Evolutionary conservation across 768 basidiomycete genomes (phyloP).

Genomic region (Hemileccinum impolitum): DNA sequence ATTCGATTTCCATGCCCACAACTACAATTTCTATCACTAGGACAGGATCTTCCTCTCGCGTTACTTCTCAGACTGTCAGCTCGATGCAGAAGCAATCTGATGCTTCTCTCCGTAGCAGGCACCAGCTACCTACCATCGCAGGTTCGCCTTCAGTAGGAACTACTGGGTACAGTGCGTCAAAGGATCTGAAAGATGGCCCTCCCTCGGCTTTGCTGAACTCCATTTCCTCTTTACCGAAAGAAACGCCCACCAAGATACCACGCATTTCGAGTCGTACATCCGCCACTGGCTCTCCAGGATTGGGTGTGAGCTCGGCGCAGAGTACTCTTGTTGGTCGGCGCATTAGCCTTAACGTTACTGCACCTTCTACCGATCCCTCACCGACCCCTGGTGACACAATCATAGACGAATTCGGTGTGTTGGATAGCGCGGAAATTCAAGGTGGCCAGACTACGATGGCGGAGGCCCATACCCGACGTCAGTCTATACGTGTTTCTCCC

Average conservation of each 20-base stretch:
- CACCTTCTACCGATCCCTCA: slow-evolving; percentile 62
- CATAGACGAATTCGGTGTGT: slow-evolving; percentile 77
- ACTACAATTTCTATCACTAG: slow-evolving; percentile 39
- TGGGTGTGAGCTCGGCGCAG: slow-evolving; percentile 55
- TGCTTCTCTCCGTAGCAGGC: slow-evolving; percentile 69
- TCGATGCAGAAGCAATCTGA: slow-evolving; percentile 89
- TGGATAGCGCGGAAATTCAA: slow-evolving; percentile 57
- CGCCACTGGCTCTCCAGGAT: slow-evolving; percentile 66
- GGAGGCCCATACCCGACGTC: slow-evolving; percentile 42
- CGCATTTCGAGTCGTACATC: slow-evolving; percentile 86
- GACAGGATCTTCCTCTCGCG: slow-evolving; percentile 51
- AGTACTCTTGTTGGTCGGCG: slow-evolving; percentile 53
- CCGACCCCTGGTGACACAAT: slow-evolving; percentile 47
- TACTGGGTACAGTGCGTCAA: slow-evolving; percentile 46
- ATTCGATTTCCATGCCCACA: slow-evolving; percentile 43
- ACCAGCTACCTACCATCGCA: slow-evolving; percentile 85
- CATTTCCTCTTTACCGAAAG: slow-evolving; percentile 56
- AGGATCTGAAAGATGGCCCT: slow-evolving; percentile 55
- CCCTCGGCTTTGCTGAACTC: slow-evolving; percentile 54
- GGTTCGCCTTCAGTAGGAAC: slow-evolving; percentile 88
- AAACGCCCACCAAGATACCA: slow-evolving; percentile 91
- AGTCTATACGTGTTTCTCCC: slow-evolving; percentile 65
- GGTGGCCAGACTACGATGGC: slow-evolving; percentile 38
- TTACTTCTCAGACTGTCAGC: slow-evolving; percentile 79
- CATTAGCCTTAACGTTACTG: slow-evolving; percentile 57